Percentiles rank a stretch among this genome's conserved stretches.
Conservation (phyloP, 1,284 basidiomycete species). For the Trichosporon coremiiforme region DNA sequence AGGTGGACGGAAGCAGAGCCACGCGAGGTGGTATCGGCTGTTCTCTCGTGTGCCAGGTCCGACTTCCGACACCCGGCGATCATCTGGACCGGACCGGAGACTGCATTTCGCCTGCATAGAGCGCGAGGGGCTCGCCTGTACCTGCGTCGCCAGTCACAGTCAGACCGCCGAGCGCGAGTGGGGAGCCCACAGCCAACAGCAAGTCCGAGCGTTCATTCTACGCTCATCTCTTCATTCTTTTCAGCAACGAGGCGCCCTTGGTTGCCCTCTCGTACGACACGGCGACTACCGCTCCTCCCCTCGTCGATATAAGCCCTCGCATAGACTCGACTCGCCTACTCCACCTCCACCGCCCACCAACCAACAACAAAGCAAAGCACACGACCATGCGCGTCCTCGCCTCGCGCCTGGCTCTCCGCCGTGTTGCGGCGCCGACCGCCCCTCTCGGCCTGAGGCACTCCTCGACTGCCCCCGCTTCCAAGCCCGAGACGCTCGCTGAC, state of each 20-base stretch:
- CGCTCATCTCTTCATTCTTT: not conserved
- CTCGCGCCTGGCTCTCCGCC: not conserved
- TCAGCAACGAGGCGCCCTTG: slow-evolving; percentile 3
- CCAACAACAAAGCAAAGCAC: not conserved
- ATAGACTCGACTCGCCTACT: not conserved
- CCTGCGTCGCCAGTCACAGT: not conserved
- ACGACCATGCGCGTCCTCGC: slow-evolving; percentile 10
- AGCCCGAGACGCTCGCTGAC: slow-evolving; percentile 2
- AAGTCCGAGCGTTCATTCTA: not conserved
- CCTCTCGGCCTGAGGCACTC: not conserved
- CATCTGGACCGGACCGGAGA: not conserved
- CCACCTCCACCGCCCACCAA: not conserved
- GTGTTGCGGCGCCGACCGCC: not conserved
- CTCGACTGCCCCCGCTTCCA: not conserved
- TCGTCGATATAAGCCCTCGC: not conserved
- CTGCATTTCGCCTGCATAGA: not conserved
- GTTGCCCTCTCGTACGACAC: slow-evolving; percentile 10
- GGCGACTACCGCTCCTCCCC: not conserved
- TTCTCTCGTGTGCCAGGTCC: not conserved
- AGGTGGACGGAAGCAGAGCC: not conserved
- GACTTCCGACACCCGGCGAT: slow-evolving; percentile 10
- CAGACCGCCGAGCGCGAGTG: not conserved
- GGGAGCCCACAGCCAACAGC: not conserved
- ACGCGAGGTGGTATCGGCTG: not conserved
- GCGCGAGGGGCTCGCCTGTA: not conserved